A percentile compares a stretch with the other conserved stretches of the same genome.
These are phyloP conservation scores for Globisporangium ultimum DNA, from an alignment of 352 stramenopile species.

Conservation along the genomic window DNA sequence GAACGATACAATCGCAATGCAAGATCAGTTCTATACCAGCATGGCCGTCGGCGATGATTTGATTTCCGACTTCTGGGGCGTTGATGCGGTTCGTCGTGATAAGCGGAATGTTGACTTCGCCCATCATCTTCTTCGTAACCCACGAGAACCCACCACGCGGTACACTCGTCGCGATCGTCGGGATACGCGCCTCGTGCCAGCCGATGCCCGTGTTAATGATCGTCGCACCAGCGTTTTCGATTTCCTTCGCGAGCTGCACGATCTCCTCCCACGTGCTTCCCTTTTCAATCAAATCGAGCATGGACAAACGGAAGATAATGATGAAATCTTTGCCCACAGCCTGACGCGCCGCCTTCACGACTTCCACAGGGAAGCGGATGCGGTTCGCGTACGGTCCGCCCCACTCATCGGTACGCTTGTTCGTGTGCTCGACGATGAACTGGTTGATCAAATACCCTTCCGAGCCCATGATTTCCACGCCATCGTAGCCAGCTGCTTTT, in stretches of 20 bases:
- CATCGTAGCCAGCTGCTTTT: slow-evolving; percentile 93
- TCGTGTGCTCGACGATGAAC: slow-evolving; percentile 95
- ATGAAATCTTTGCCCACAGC: slow-evolving; percentile 95
- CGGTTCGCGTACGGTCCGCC: slow-evolving; percentile 93
- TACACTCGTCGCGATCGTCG: slow-evolving; percentile 96
- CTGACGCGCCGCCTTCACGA: slow-evolving; percentile 88
- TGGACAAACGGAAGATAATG: slow-evolving; percentile 96
- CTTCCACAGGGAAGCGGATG: slow-evolving; percentile 92
- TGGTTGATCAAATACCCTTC: slow-evolving; percentile 99
- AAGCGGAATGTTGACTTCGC: slow-evolving; percentile 88
- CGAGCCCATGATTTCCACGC: slow-evolving; percentile 98
- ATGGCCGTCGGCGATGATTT: slow-evolving; percentile 82
- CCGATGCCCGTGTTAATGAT: slow-evolving; percentile 99
- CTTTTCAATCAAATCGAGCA: slow-evolving; percentile 96
- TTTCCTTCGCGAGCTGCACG: slow-evolving; percentile 85
- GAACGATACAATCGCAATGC: background rate
- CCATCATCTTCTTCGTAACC: slow-evolving; percentile 92
- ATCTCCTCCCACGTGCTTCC: slow-evolving; percentile 85
- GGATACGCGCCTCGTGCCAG: slow-evolving; percentile 97
- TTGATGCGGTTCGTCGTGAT: slow-evolving; percentile 98
- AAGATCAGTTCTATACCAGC: slow-evolving; percentile 25
- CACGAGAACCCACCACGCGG: slow-evolving; percentile 93
- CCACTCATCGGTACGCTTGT: slow-evolving; percentile 94
- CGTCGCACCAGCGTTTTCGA: slow-evolving; percentile 92
- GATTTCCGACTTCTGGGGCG: slow-evolving; percentile 88